Evolutionary conservation across 2,329 filamentous ascomycete species (phyloP).

Genomic region (Pseudocercospora pini-densiflorae): DNA sequence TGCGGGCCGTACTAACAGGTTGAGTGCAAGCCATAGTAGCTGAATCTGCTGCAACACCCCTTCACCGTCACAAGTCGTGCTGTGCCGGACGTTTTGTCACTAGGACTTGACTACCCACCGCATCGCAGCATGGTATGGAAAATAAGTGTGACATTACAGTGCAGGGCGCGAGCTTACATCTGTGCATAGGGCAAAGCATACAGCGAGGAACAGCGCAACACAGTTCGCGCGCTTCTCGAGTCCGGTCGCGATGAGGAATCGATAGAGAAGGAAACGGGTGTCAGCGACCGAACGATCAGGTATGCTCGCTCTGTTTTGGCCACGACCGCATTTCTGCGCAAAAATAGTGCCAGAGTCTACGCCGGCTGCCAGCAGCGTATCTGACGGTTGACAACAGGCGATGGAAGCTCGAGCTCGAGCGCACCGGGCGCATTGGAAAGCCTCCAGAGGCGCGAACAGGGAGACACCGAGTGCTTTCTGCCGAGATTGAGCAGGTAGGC

Average conservation of each 20-base stretch:
- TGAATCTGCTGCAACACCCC: not conserved
- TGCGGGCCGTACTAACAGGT: too few relatives aligned
- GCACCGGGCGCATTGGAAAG: constrained; percentile 44
- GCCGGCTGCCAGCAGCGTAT: not conserved
- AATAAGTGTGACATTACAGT: too few relatives aligned
- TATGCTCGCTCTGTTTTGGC: not conserved
- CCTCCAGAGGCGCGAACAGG: constrained; percentile 43
- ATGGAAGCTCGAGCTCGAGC: constrained; percentile 45
- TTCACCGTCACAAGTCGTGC: not conserved
- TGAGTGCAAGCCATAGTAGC: too few relatives aligned
- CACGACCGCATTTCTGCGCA: not conserved
- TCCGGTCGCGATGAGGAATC: constrained; percentile 40
- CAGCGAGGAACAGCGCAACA: constrained; percentile 29
- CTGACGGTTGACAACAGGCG: constrained; percentile 24
- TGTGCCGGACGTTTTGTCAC: not conserved
- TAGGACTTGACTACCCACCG: not conserved
- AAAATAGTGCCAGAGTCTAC: not conserved
- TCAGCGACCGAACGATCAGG: constrained; percentile 39
- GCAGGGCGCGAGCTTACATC: constrained; percentile 7
- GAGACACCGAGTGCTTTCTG: constrained; percentile 40
- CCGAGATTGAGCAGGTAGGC: constrained; percentile 41
- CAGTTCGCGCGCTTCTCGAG: constrained; percentile 39
- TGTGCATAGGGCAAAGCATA: constrained; percentile 33
- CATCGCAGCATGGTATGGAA: too few relatives aligned
- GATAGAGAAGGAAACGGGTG: constrained; percentile 44